Evolutionary conservation across 768 basidiomycete species (phyloP).

Genomic region (Boletus tomentosulus): DNA sequence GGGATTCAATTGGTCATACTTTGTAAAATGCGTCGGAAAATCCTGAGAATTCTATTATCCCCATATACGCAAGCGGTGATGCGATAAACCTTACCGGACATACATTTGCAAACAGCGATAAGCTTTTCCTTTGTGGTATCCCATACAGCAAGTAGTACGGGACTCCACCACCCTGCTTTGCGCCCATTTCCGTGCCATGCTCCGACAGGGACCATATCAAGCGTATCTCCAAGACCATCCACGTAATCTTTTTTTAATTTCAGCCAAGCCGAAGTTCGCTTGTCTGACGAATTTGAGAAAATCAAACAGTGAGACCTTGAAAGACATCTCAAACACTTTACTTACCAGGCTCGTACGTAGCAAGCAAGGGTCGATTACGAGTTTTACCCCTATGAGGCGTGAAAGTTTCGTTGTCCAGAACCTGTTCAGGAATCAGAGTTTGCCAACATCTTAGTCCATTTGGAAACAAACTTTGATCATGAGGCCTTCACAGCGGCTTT

Average conservation of each 20-base stretch:
- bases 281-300: conserved; percentile 44
- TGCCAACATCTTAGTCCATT: neutral
- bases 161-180: conserved; percentile 91
- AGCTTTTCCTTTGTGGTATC: conserved; percentile 56
- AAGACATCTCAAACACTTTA: neutral
- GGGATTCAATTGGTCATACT: conserved; percentile 31
- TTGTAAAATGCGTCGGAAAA: conserved; percentile 85
- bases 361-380: conserved; percentile 65
- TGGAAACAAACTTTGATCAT: conserved; percentile 73
- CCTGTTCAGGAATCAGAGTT: conserved; percentile 33
- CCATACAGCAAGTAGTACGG: conserved; percentile 76
- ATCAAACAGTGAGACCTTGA: neutral
- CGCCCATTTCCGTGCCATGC: conserved; percentile 91
- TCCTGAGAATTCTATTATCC: conserved; percentile 39
- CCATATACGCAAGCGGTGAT: neutral
- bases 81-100: conserved; percentile 56
- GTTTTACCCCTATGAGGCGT: conserved; percentile 34
- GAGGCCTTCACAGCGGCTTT: conserved; percentile 83
- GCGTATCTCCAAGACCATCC: conserved; percentile 68
- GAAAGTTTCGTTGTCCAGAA: conserved; percentile 55
- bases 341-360: conserved; percentile 79
- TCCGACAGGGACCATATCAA: conserved; percentile 67
- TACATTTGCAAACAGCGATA: conserved; percentile 86
- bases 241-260: conserved; percentile 95
- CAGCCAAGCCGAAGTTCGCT: conserved; percentile 82